A percentile compares a stretch with the other conserved stretches of the same genome.
Evolutionary conservation across 2,329 filamentous ascomycete species (phyloP).

Genomic region (Aureobasidium namibiae): DNA sequence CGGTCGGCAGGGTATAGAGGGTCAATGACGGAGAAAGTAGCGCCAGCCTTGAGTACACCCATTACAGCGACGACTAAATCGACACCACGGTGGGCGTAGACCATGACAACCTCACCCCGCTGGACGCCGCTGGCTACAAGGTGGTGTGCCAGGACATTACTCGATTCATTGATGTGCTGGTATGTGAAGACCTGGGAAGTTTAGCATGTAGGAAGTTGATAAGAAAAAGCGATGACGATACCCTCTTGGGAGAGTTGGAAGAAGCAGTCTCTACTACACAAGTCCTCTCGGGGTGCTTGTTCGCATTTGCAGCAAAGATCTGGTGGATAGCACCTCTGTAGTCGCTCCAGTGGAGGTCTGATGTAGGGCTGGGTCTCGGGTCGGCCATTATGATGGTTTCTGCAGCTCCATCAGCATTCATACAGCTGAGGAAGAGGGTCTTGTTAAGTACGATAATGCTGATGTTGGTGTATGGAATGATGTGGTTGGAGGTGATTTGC

Average conservation of each 20-base stretch:
- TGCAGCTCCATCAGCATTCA: background rate
- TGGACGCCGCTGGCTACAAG: slow-evolving; percentile 64
- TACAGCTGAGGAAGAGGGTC: background rate
- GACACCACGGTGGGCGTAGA: slow-evolving; percentile 76
- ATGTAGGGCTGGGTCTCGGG: slow-evolving; percentile 53
- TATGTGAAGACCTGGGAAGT: slow-evolving; percentile 58
- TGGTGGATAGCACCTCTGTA: slow-evolving; percentile 62
- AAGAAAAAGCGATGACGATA: background rate
- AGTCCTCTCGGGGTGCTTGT: slow-evolving; percentile 57
- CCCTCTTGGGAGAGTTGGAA: slow-evolving; percentile 29
- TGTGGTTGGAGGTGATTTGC: background rate
- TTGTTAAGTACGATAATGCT: background rate
- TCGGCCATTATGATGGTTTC: slow-evolving; percentile 22
- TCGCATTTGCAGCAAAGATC: slow-evolving; percentile 59
- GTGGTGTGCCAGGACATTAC: slow-evolving; percentile 72
- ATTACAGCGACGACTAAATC: slow-evolving; percentile 72
- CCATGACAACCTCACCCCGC: slow-evolving; percentile 85
- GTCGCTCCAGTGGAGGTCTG: slow-evolving; percentile 58
- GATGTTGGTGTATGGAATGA: background rate
- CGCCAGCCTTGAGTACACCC: slow-evolving; percentile 56
- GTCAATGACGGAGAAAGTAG: slow-evolving; percentile 60
- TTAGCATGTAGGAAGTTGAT: background rate
- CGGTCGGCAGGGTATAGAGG: slow-evolving; percentile 73
- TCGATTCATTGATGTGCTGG: slow-evolving; percentile 74
- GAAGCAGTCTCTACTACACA: slow-evolving; percentile 61